A percentile compares a stretch with the other conserved stretches of the same genome.
Conservation (phyloP, 306 rosid genomes). For the Pyrus communis region DNA sequence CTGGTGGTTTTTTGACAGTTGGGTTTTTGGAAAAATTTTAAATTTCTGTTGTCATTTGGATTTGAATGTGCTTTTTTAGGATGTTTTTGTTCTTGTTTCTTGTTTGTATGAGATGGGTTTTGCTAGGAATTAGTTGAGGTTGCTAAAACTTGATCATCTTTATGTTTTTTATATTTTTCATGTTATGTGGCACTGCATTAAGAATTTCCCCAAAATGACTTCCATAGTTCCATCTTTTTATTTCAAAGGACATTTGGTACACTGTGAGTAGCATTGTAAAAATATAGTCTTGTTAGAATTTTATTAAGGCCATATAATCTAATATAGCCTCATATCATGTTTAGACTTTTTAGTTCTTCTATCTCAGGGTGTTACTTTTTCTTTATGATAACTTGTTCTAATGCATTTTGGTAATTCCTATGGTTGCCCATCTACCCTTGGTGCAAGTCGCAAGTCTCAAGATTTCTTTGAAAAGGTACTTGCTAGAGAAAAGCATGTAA, state of each 20-base stretch:
- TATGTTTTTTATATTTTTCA: background rate
- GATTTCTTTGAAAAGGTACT: slow-evolving; percentile 95
- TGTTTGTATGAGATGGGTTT: slow-evolving; percentile 5
- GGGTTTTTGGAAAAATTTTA: background rate
- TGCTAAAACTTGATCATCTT: background rate
- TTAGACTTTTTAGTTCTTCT: background rate
- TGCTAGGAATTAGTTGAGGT: background rate
- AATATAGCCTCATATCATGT: background rate
- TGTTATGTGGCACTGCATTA: background rate
- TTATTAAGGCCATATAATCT: background rate
- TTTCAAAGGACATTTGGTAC: background rate
- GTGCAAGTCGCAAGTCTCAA: slow-evolving; percentile 88
- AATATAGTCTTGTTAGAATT: background rate
- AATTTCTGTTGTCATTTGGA: background rate
- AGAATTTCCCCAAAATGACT: background rate
- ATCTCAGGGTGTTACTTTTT: background rate
- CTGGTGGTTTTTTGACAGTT: background rate
- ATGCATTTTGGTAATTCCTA: slow-evolving; percentile 21
- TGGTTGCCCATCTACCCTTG: slow-evolving; percentile 98
- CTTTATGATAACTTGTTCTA: slow-evolving; percentile 16
- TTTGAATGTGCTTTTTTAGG: background rate
- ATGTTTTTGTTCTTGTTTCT: background rate
- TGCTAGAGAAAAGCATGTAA: slow-evolving; percentile 73
- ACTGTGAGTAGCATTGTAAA: no score
- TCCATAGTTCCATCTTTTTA: background rate